Evolutionary conservation across 1,139 yeast genomes (phyloP).

Genomic region (Geotrichum macrosporum): DNA sequence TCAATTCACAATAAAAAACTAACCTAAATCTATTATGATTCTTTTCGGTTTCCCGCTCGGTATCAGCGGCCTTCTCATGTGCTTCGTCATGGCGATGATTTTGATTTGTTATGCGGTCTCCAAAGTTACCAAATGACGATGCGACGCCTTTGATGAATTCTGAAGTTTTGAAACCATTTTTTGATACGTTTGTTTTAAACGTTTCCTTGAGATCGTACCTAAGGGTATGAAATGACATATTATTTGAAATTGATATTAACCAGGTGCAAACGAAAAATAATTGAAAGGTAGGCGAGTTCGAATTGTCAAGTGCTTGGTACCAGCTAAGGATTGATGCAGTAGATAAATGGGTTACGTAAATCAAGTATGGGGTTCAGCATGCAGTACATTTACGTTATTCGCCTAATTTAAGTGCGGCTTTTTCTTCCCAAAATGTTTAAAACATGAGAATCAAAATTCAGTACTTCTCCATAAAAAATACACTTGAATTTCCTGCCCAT

Average conservation of each 20-base stretch:
- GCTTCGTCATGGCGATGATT: conserved; percentile 24
- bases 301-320: conserved; percentile 82
- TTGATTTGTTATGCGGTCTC: conserved; percentile 21
- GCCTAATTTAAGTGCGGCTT: no score
- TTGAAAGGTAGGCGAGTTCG: no score
- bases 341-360: no score
- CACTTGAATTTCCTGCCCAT: no score
- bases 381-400: no score
- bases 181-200: conserved; percentile 14
- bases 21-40: conserved; percentile 19
- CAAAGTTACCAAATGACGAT: conserved; percentile 19
- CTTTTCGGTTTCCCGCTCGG: conserved; percentile 21
- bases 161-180: conserved; percentile 11
- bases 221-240: conserved; percentile 19
- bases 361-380: no score
- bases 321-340: conserved; percentile 73
- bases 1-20: background rate
- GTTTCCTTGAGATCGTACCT: conserved; percentile 16
- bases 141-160: conserved; percentile 20
- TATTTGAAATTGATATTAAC: background rate
- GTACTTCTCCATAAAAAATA: no score
- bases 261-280: no score
- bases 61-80: conserved; percentile 21
- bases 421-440: no score
- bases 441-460: no score